These are phyloP conservation scores for Mariannaea elegans DNA, from an alignment of 2,329 filamentous ascomycete species.

Conservation along the genomic window DNA sequence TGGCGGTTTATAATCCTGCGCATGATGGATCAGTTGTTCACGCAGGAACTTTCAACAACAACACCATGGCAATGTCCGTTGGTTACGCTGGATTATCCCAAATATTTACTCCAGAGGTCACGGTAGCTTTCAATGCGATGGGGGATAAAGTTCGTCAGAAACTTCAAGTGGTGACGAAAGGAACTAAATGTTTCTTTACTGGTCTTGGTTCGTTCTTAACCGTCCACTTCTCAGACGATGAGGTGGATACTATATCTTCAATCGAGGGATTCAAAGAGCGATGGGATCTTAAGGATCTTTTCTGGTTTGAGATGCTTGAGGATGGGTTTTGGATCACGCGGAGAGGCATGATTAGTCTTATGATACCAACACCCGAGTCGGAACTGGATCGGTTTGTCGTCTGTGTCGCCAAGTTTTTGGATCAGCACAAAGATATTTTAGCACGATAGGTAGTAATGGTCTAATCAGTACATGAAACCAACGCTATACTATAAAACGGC, in stretches of 20 bases:
- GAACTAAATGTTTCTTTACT: conserved; percentile 1
- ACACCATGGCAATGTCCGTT: conserved; percentile 59
- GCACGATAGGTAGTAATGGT: no score
- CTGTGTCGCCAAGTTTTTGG: not conserved
- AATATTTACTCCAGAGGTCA: not conserved
- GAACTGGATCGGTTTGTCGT: conserved; percentile 6
- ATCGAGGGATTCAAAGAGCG: not conserved
- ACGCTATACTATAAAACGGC: no score
- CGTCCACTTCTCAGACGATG: not conserved
- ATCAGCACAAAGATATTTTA: no score
- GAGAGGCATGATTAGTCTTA: not conserved
- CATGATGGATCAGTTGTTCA: conserved; percentile 43
- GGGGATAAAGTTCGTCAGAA: not conserved
- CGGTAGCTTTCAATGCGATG: not conserved
- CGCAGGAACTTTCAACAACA: conserved; percentile 71
- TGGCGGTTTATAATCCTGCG: conserved; percentile 58
- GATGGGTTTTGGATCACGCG: conserved; percentile 5
- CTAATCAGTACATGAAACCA: no score
- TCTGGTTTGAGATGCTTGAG: conserved; percentile 12
- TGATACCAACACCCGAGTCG: not conserved
- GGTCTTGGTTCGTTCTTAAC: not conserved
- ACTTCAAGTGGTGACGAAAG: not conserved
- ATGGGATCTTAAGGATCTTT: conserved; percentile 10
- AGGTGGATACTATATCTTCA: not conserved
- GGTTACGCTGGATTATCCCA: conserved; percentile 1